Conservation (phyloP, 2,329 filamentous ascomycete genomes). For the Fusarium foetens region DNA sequence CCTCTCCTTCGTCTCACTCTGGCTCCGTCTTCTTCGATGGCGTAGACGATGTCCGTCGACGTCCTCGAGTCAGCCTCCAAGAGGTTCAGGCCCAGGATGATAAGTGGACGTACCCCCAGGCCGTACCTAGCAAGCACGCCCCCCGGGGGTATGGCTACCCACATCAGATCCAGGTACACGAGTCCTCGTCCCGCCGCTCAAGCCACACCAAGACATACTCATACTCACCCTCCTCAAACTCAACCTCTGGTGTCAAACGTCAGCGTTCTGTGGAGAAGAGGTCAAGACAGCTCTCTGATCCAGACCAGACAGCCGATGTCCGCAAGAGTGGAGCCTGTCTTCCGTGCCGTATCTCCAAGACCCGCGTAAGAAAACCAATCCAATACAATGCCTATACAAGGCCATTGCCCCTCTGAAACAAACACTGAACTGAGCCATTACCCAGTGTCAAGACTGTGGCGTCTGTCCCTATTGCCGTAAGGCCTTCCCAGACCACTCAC, state of each 20-base stretch:
- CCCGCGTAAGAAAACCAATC: slow-evolving; percentile 54
- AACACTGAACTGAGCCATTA: slow-evolving; percentile 43
- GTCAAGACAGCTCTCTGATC: slow-evolving; percentile 52
- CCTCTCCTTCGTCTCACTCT: slow-evolving; percentile 55
- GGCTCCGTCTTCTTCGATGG: slow-evolving; percentile 49
- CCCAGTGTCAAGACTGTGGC: slow-evolving; percentile 54
- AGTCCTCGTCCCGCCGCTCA: slow-evolving; percentile 40
- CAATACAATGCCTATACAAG: slow-evolving; percentile 27
- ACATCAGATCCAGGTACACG: slow-evolving; percentile 47
- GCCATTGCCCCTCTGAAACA: slow-evolving; percentile 24
- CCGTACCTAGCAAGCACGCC: slow-evolving; percentile 47
- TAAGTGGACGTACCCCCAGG: slow-evolving; percentile 55
- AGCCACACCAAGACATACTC: slow-evolving; percentile 34
- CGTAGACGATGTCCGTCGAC: slow-evolving; percentile 46
- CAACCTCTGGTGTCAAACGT: slow-evolving; percentile 49
- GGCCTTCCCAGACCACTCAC: slow-evolving; percentile 54
- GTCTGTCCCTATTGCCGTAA: slow-evolving; percentile 56
- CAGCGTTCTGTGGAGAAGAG: slow-evolving; percentile 53
- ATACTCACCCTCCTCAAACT: slow-evolving; percentile 24
- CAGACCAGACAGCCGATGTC: slow-evolving; percentile 59
- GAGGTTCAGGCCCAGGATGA: slow-evolving; percentile 53
- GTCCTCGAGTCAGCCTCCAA: slow-evolving; percentile 47
- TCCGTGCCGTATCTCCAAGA: slow-evolving; percentile 60
- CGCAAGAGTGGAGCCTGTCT: slow-evolving; percentile 61
- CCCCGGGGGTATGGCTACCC: slow-evolving; percentile 49